These are phyloP conservation scores for Phytophthora rubi DNA, from an alignment of 352 stramenopile species.

Conservation along the genomic window DNA sequence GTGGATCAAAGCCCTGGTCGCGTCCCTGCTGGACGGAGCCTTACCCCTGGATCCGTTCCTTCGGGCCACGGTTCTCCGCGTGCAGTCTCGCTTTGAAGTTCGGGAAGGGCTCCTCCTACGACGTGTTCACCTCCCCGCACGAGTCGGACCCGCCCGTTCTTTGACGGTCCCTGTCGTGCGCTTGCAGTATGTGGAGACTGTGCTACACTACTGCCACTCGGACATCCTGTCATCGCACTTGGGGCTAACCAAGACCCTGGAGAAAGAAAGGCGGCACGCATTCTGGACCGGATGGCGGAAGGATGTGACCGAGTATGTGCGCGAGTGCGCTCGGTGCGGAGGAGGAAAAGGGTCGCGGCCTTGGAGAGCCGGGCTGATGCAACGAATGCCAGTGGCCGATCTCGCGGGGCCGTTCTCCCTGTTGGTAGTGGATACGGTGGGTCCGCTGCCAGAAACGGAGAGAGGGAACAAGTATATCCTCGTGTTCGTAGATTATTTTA, in stretches of 20 bases:
- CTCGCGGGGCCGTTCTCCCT: not conserved
- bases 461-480: too few relatives aligned
- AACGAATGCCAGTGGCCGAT: slow-evolving; percentile 2
- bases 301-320: not conserved
- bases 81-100: not conserved
- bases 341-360: not conserved
- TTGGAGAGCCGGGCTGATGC: slow-evolving; percentile 4
- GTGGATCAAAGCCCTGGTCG: too few relatives aligned
- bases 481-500: too few relatives aligned
- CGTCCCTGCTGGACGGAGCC: not conserved
- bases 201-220: slow-evolving; percentile 16
- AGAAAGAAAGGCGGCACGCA: not conserved
- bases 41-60: slow-evolving; percentile 10
- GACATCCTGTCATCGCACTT: slow-evolving; percentile 6
- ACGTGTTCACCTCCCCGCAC: not conserved
- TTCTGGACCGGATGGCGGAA: not conserved
- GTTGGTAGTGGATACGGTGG: not conserved
- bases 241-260: slow-evolving; percentile 3
- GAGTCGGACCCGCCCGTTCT: not conserved
- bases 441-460: not conserved
- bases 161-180: slow-evolving; percentile 5
- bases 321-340: not conserved
- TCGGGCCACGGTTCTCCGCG: not conserved
- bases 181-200: slow-evolving; percentile 2
- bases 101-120: slow-evolving; percentile 1